Percentiles rank a stretch among this genome's conserved stretches.
phyloP scores from a whole-genome alignment of 169 alveolate genomes.

The Plasmodium chabaudi region DNA sequence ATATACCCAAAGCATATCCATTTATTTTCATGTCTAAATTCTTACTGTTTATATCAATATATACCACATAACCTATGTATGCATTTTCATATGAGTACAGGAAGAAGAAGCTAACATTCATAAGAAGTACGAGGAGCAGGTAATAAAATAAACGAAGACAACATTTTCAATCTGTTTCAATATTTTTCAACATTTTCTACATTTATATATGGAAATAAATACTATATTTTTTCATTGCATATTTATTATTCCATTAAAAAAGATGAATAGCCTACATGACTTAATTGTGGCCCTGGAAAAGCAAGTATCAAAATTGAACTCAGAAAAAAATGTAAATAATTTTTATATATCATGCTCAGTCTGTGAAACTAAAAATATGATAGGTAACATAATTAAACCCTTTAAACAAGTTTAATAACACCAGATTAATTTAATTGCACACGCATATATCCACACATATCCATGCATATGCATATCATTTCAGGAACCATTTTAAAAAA shows the following conservation, averaged over 20 bases:
- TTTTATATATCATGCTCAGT: constrained; percentile 56
- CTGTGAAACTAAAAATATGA: constrained; percentile 54
- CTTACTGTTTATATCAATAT: no score
- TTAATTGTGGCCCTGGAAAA: constrained; percentile 66
- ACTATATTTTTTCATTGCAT: neutral
- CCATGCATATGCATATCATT: neutral
- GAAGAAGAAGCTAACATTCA: constrained; percentile 72
- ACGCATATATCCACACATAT: neutral
- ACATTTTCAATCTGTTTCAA: neutral
- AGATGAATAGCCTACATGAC: constrained; percentile 72
- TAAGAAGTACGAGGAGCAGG: constrained; percentile 75
- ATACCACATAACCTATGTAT: no score
- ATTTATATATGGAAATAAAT: neutral
- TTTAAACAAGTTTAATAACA: no score
- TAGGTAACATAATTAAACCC: constrained; percentile 16
- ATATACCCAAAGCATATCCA: neutral
- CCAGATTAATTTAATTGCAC: neutral
- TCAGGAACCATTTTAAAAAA: constrained; percentile 43
- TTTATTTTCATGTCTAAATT: neutral
- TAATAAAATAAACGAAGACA: constrained; percentile 16
- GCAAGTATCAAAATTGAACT: constrained; percentile 40
- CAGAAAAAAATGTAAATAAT: constrained; percentile 50
- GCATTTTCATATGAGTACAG: neutral
- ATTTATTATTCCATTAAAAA: neutral
- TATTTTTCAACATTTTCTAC: no score